Evolutionary conservation across 208 protist genomes (phyloP).

Genomic region (Spongospora subterranea): DNA sequence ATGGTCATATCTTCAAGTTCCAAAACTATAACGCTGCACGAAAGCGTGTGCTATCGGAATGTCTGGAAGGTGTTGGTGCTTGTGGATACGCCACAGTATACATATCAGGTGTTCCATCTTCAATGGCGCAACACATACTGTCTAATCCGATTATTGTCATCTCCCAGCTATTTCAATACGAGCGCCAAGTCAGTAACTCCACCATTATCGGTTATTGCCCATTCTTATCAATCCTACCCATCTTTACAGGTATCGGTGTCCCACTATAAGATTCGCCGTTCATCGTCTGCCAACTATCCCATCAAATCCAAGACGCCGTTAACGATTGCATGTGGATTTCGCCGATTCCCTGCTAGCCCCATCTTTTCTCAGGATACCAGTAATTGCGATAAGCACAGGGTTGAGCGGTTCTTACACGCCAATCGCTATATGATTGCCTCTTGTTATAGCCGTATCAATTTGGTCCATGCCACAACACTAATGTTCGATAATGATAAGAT

Average conservation of each 20-base stretch:
- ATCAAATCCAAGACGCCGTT: conserved; percentile 63
- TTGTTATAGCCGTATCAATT: conserved; percentile 80
- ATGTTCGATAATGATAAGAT: conserved; percentile 72
- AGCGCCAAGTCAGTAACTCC: not conserved
- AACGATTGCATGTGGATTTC: conserved; percentile 78
- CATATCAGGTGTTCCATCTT: conserved; percentile 57
- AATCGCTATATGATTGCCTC: conserved; percentile 74
- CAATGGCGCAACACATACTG: not conserved
- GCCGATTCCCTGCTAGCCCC: conserved; percentile 74
- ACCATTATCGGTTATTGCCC: no score
- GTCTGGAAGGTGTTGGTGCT: not conserved
- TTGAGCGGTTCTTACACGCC: conserved; percentile 76
- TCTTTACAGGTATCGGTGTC: not conserved
- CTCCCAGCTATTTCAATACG: not conserved
- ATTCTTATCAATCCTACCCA: not conserved
- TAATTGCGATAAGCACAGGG: conserved; percentile 77
- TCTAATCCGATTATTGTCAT: not conserved
- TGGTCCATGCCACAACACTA: conserved; percentile 72
- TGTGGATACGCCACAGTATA: conserved; percentile 69
- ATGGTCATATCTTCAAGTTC: conserved; percentile 83
- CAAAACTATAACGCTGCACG: conserved; percentile 73
- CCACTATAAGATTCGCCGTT: not conserved
- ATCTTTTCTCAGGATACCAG: conserved; percentile 77
- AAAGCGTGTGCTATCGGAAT: not conserved
- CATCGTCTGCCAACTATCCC: not conserved